Evolutionary conservation across 2,329 filamentous ascomycete genomes (phyloP).

Genomic region (Talaromyces sp.): DNA sequence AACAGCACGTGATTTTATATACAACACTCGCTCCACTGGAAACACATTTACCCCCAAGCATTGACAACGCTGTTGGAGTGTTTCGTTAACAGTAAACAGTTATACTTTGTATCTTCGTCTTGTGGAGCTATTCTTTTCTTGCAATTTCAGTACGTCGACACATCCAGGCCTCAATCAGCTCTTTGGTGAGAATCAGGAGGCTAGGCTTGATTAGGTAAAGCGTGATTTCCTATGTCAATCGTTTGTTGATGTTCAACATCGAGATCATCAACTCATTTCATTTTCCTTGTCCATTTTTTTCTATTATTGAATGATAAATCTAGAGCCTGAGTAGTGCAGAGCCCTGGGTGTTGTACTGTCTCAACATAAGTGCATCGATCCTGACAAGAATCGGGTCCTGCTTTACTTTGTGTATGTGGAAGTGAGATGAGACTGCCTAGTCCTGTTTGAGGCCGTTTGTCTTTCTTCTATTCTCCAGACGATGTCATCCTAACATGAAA

Average conservation of each 20-base stretch:
- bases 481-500: background rate
- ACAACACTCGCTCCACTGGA: background rate
- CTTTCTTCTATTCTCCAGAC: background rate
- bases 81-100: background rate
- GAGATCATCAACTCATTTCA: background rate
- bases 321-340: too few species aligned
- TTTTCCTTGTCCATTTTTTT: too few species aligned
- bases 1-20: background rate
- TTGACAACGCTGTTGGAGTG: too few species aligned
- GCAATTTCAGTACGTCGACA: too few species aligned
- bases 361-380: background rate
- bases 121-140: too few species aligned
- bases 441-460: background rate
- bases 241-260: slow-evolving; percentile 1
- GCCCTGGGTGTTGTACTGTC: too few species aligned
- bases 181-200: too few species aligned
- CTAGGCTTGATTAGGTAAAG: background rate
- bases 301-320: background rate
- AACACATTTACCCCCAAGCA: background rate
- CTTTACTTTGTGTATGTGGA: background rate
- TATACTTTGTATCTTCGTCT: background rate
- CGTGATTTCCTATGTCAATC: background rate
- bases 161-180: background rate
- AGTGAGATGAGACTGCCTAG: background rate
- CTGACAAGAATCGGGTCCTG: background rate